Percentiles rank a stretch among this genome's conserved stretches.
Evolutionary conservation across 202 grass and related monocot genomes (phyloP).

Genomic region (Dendrocalamus latiflorus): DNA sequence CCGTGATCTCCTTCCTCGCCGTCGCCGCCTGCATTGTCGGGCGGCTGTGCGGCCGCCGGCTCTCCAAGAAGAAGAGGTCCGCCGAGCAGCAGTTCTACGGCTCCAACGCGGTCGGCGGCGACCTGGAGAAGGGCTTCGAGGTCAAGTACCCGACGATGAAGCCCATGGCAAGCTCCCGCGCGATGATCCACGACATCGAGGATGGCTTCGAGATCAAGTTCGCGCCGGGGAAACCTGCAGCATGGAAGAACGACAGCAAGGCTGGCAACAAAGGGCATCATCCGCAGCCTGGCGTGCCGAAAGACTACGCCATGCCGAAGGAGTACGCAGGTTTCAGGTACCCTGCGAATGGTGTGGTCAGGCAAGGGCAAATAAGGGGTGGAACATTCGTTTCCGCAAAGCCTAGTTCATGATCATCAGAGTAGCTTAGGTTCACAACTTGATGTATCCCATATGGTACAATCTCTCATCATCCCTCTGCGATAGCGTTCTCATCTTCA

Average conservation of each 20-base stretch:
- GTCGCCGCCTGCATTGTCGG: conserved; percentile 61
- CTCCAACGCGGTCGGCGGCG: conserved; percentile 39
- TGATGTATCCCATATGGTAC: conserved; percentile 43
- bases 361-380: no score
- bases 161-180: conserved; percentile 59
- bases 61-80: conserved; percentile 37
- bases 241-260: no score
- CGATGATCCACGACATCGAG: conserved; percentile 62
- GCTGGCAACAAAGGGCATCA: no score
- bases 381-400: conserved; percentile 46
- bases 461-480: neutral
- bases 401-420: conserved; percentile 40
- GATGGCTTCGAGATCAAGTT: conserved; percentile 82
- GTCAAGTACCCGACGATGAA: conserved; percentile 62
- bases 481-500: conserved; percentile 34
- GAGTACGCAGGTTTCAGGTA: no score
- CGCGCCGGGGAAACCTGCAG: no score
- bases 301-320: no score
- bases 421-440: conserved; percentile 38
- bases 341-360: no score
- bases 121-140: conserved; percentile 67
- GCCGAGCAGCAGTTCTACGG: conserved; percentile 35
- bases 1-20: conserved; percentile 70
- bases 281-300: no score
- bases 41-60: conserved; percentile 52